Percentiles rank a stretch among this genome's conserved stretches.
These are phyloP conservation scores for Caloboletus firmus DNA, from an alignment of 1,284 basidiomycete genomes.

Conservation along the genomic window DNA sequence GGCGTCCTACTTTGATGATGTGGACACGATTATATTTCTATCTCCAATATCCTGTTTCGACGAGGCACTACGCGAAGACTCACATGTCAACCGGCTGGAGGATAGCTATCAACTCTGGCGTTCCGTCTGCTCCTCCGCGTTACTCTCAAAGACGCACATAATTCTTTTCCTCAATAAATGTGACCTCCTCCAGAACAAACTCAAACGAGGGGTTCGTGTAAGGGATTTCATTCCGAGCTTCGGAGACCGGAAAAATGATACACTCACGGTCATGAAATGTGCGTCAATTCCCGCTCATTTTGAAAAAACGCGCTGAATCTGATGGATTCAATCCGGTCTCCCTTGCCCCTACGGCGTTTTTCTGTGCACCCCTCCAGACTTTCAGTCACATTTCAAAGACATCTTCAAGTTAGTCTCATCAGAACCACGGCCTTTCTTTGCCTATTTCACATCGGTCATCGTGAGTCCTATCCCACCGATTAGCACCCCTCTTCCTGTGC, in stretches of 20 bases:
- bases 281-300: conserved; percentile 24
- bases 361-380: conserved; percentile 43
- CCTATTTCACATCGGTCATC: conserved; percentile 73
- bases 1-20: conserved; percentile 74
- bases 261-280: conserved; percentile 60
- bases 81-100: conserved; percentile 64
- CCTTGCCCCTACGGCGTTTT: not conserved
- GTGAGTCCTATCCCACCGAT: conserved; percentile 38
- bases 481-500: conserved; percentile 5
- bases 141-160: conserved; percentile 61
- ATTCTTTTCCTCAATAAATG: conserved; percentile 65
- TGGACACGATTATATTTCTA: conserved; percentile 71
- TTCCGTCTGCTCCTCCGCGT: conserved; percentile 60
- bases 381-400: conserved; percentile 67
- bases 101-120: conserved; percentile 74
- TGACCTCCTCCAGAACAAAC: conserved; percentile 67
- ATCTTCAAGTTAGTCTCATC: conserved; percentile 59
- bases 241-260: conserved; percentile 59
- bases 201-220: conserved; percentile 58
- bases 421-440: conserved; percentile 62
- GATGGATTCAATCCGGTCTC: conserved; percentile 10
- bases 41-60: conserved; percentile 72
- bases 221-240: conserved; percentile 63
- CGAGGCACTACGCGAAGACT: conserved; percentile 68
- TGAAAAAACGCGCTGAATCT: conserved; percentile 1